Conservation (phyloP, 768 basidiomycete genomes). For the Postia placenta region DNA sequence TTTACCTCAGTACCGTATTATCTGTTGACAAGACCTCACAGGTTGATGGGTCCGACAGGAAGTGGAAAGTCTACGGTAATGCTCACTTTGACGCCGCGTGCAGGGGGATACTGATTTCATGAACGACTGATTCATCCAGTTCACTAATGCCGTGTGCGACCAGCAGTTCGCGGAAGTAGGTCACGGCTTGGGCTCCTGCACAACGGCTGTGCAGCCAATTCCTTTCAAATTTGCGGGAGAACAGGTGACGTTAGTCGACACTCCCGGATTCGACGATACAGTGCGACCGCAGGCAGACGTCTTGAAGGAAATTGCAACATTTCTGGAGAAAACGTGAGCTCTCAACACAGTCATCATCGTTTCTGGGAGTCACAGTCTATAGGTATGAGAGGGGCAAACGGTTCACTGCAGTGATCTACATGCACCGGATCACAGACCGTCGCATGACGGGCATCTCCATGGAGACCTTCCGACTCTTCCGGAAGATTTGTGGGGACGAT, state of each 20-base stretch:
- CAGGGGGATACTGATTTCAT: slow-evolving; percentile 12
- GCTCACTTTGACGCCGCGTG: slow-evolving; percentile 10
- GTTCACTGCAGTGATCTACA: slow-evolving; percentile 28
- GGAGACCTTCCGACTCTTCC: slow-evolving; percentile 30
- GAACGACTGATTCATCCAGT: slow-evolving; percentile 12
- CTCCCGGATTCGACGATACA: slow-evolving; percentile 18
- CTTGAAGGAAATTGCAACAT: slow-evolving; percentile 1
- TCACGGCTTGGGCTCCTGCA: slow-evolving; percentile 16
- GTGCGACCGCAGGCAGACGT: slow-evolving; percentile 1
- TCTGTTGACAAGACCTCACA: no score
- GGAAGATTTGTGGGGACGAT: slow-evolving; percentile 28
- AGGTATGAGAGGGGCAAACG: slow-evolving; percentile 10
- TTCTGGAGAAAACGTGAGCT: slow-evolving; percentile 1
- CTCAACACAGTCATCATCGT: background rate
- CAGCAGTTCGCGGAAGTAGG: slow-evolving; percentile 11
- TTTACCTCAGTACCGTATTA: no score
- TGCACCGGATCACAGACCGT: slow-evolving; percentile 29
- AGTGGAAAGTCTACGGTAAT: slow-evolving; percentile 2
- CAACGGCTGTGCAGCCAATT: slow-evolving; percentile 9
- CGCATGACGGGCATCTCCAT: slow-evolving; percentile 26
- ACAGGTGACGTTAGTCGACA: slow-evolving; percentile 15
- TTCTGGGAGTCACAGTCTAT: background rate
- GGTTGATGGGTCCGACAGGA: slow-evolving; percentile 1
- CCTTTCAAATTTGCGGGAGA: slow-evolving; percentile 12
- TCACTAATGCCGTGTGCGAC: slow-evolving; percentile 16